phyloP scores from a whole-genome alignment of 306 rosid genomes.

The Acacia crassicarpa region DNA sequence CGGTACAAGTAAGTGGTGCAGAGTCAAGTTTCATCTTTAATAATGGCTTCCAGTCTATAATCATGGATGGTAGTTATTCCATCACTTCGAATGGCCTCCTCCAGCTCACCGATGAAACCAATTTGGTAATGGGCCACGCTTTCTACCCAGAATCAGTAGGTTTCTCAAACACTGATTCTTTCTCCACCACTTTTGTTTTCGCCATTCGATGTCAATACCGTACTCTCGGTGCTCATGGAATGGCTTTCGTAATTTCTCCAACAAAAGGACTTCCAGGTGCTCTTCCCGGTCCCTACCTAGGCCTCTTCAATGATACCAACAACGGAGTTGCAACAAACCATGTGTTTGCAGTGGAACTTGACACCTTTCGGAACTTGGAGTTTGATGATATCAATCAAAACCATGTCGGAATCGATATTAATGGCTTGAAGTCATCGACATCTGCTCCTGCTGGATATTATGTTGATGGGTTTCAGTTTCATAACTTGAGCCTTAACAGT shows the following conservation, averaged over 20 bases:
- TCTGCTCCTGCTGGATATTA: too few relatives aligned
- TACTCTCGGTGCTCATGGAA: not conserved
- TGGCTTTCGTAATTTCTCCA: constrained; percentile 44
- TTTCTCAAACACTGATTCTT: not conserved
- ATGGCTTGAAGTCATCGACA: too few relatives aligned
- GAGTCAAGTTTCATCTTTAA: not conserved
- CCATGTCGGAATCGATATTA: too few relatives aligned
- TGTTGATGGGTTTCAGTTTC: too few relatives aligned
- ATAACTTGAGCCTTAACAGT: too few relatives aligned
- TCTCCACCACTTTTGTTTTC: not conserved
- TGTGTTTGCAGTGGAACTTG: too few relatives aligned
- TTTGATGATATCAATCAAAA: too few relatives aligned
- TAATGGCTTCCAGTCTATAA: too few relatives aligned
- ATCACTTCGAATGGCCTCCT: not conserved
- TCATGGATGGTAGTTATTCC: not conserved
- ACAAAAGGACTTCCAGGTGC: not conserved
- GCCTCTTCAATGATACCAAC: too few relatives aligned
- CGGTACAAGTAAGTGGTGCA: not conserved
- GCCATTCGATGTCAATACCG: not conserved
- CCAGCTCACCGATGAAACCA: not conserved
- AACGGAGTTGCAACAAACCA: too few relatives aligned
- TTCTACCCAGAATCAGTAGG: not conserved
- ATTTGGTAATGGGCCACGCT: not conserved
- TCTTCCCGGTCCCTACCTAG: too few relatives aligned
- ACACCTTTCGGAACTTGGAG: too few relatives aligned